Base-by-base conservation (phyloP, 2,329 filamentous ascomycete genomes). In the Podosphaera aphanis region DNA sequence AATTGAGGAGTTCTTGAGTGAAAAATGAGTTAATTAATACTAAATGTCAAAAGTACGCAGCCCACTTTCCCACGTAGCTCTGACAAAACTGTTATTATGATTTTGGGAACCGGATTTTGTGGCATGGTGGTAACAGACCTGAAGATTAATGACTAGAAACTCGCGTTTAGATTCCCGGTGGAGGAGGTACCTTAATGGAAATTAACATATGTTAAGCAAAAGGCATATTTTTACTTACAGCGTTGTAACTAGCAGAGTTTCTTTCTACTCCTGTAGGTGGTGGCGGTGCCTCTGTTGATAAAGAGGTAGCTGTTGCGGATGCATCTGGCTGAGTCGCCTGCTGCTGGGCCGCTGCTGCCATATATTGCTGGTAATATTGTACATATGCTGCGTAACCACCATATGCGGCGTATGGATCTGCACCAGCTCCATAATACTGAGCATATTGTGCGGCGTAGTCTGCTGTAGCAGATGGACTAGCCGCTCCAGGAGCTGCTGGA, bases 331-430 rank as follows among this genome's bases (percentile, higher is more conserved):
- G 58, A 46, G 66, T 64, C 40, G 49, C 38, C 44, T 49, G 50
- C 45, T 69, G 63, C 49, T 67, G 62, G 41, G 62, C 58, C 45
- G 67, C 66, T 54, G 73, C 70, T 13, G 65, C 66, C 16, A 70
- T 70, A 52, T 73, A 73, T 54, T 80, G 80, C 55, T 83, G 77
- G 57, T 83, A 76, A 62, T 81, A 78, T 54, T 81, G 77, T 51
- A 71, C 65, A 53, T 78, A 78, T 38, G 79, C 81, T 54, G 78
- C 73, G 62, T 90, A 94, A 46, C 88, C 88, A 50, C 88, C 88
- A 55, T 90, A 94, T 7, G 82, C 77, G 37, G 84, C 84, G 60
- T 94, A 94, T 0, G 86, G 88, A 57, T 94, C 84, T 50, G 72
- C 66, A 46, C 68, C 68, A 35, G 47, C 45, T 50, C 69, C 70